Percentiles rank a stretch among this genome's conserved stretches.
Evolutionary conservation across 257 asterid genomes (phyloP).

Genomic region (Solanum bulbocastanum): DNA sequence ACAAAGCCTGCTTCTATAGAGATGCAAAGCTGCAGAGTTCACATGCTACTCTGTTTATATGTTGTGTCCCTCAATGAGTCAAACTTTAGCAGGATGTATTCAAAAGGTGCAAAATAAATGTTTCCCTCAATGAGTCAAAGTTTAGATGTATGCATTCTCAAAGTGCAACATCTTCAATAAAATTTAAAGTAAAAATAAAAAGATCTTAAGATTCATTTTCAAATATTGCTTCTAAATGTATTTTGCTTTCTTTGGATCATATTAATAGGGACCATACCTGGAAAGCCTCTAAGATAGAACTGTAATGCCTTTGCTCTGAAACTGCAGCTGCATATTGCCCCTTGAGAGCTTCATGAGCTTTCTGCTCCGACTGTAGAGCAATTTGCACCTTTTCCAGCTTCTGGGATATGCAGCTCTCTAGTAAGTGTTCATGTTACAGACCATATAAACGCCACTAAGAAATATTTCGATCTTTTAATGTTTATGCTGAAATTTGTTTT

Average conservation of each 20-base stretch:
- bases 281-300: conserved; percentile 51
- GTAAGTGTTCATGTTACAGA: neutral
- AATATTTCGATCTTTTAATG: neutral
- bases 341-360: conserved; percentile 29
- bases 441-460: neutral
- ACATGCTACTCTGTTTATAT: neutral
- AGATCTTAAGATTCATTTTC: neutral
- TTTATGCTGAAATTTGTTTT: neutral
- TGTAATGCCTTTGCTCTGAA: conserved; percentile 52
- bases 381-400: conserved; percentile 51
- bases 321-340: conserved; percentile 42
- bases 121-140: neutral
- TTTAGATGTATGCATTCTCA: neutral
- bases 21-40: neutral
- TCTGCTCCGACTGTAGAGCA: conserved; percentile 36
- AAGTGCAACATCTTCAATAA: neutral
- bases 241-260: neutral
- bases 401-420: conserved; percentile 18
- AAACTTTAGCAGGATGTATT: neutral
- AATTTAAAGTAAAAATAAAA: neutral
- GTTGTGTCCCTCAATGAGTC: neutral
- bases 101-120: neutral
- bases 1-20: neutral
- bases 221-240: neutral
- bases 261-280: conserved; percentile 27